Base-by-base conservation (phyloP, 139 green algal genomes). In the Gonium pectorale region DNA sequence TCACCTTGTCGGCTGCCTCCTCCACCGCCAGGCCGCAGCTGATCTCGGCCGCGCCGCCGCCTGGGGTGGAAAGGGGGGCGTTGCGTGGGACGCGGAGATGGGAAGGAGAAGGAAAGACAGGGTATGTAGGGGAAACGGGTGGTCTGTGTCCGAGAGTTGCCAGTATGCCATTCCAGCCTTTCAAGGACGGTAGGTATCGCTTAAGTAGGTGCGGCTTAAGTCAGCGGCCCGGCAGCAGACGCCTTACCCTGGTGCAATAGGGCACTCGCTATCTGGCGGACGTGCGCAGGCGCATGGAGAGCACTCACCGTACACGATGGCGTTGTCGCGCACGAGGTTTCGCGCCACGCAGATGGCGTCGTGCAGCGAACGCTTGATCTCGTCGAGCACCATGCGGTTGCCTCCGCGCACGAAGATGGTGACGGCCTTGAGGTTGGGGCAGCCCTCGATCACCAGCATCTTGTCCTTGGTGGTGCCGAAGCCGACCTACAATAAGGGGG, bases 381-480 rank as follows among this genome's bases (percentile, higher is more conserved):
- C 95, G 75, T 98, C 95, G 26, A 98, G 77, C 83, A 97, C 94
- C 95, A 98, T 98, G 80, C 96, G 97, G 94, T 99, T 99, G 67
- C 97, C 97, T 74, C 96, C 90, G 44, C 97, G 93, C 60, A 99
- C 95, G 88, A 98, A 99, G 83, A 99, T 96, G 73, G 97, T 99
- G 56, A 99, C 96, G 0, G 97, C 97, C 64, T 95, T 96, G 33
- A 90, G 91, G 87, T 99, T 98, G 80, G 94, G 94, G 86, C 96
- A 99, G 79, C 96, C 96, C 90, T 99, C 96, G 37, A 99, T 95
- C 31, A 98, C 90, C 82, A 99, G 90, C 95, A 98, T 97, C 82
- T 92, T 93, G 89, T 99, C 98, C 86, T 98, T 98, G 44, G 97
- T 99, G 22, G 98, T 99, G 67, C 98, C 98, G 86, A 99, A 99